Base-by-base conservation (phyloP, 2,329 filamentous ascomycete genomes). In the Ceratocystis papillata region DNA sequence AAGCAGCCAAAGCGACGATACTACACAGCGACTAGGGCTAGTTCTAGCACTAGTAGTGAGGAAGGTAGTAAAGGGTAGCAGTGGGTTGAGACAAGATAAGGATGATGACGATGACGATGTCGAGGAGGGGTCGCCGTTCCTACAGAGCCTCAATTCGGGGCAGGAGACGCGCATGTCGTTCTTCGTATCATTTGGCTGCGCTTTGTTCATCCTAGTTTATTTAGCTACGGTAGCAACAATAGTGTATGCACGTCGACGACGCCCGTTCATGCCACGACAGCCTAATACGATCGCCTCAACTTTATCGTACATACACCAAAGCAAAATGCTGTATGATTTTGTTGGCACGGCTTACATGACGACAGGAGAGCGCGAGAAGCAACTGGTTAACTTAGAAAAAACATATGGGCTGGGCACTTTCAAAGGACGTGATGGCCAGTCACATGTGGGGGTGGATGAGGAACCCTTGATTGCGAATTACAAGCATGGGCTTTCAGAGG, bases 351-450 rank as follows among this genome's bases (percentile, higher is more conserved):
- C 86, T 68, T 83, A 83, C 75, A 75, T 86, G 63, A 81, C 79
- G 70, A 83, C 81, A 64, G 76, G 78, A 15, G 76, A 84, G 72
- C 88, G 90, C 84, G 83, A 81, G 69, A 74, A 75, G 66, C 79
- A 80, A 72, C 77, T 92, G 45, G 82, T 83, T 68, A 75, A 73
- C 8, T 75, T 82, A n/a, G 80, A 81, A 46, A 87, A 87, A 76
- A 85, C 79, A 50, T 93, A 92, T 73, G 88, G 87, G 1, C 74
- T 92, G 44, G 89, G 89, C 0, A 91, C 88, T 88, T 91, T 91
- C 71, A 76, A 77, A 50, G 89, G 89, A 0, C 77, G 88, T 20
- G 89, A 93, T 74, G 85, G 86, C 2, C 80, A 87, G 74, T 82
- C 83, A 69, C 89, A 92, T 77, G 87, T 87, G 72, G 89, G 88